Conservation (phyloP, 176 grass and related monocot species). For the Eleusine coracana region DNA sequence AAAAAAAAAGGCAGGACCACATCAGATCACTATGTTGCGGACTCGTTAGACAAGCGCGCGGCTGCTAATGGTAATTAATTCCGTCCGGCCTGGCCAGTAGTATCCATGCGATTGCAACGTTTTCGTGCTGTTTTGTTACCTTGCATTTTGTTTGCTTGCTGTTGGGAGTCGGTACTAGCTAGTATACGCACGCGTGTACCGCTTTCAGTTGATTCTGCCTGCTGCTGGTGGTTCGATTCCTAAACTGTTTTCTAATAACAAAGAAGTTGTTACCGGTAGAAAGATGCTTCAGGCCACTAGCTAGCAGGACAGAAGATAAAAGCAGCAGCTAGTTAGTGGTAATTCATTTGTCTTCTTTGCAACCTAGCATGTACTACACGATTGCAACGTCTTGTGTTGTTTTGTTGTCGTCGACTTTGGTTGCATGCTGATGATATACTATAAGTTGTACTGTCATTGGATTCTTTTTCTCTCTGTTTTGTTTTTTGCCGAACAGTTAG, state of each 20-base stretch:
- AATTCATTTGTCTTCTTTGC: background rate
- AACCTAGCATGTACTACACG: background rate
- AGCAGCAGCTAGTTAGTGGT: background rate
- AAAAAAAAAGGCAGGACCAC: background rate
- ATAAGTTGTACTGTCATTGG: background rate
- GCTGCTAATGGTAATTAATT: too few species aligned
- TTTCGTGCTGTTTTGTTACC: background rate
- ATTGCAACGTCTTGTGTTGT: background rate
- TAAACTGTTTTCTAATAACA: background rate
- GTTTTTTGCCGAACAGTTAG: too few species aligned
- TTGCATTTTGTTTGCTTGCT: background rate
- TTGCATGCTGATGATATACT: slow-evolving; percentile 18
- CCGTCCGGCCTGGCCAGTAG: too few species aligned
- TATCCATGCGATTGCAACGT: background rate
- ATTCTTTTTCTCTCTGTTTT: too few species aligned
- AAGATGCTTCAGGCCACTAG: too few species aligned
- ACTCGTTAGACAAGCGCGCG: too few species aligned
- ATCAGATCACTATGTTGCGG: background rate
- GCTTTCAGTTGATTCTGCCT: background rate
- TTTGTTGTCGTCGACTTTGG: slow-evolving; percentile 26
- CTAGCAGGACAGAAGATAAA: background rate
- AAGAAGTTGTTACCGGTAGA: background rate
- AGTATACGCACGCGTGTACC: background rate
- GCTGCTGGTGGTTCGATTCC: background rate
- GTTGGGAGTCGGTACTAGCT: background rate